Evolutionary conservation across 305 asterid species (phyloP).

Genomic region (Withania somnifera): DNA sequence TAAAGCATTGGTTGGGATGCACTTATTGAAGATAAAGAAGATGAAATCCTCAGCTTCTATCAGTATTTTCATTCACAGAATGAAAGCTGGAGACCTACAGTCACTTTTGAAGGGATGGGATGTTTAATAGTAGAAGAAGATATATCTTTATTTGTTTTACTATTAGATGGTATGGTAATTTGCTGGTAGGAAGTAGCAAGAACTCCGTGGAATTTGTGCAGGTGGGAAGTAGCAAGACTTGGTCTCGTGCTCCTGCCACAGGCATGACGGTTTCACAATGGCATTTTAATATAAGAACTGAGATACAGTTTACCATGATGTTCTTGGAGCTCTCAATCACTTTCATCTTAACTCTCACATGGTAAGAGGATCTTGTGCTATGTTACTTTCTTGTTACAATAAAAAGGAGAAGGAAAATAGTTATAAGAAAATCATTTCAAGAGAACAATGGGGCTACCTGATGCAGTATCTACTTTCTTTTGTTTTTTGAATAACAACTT

Average conservation of each 20-base stretch:
- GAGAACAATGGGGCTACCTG: constrained; percentile 29
- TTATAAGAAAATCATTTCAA: background rate
- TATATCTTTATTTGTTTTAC: background rate
- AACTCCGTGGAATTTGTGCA: no score
- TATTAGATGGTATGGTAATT: background rate
- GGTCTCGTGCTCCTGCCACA: no score
- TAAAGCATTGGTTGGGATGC: background rate
- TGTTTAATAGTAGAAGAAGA: background rate
- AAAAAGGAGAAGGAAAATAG: background rate
- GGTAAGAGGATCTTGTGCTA: background rate
- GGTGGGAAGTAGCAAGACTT: no score
- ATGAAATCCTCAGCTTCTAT: background rate
- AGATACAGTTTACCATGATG: background rate
- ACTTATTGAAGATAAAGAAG: background rate
- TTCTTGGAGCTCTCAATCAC: background rate
- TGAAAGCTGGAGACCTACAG: background rate
- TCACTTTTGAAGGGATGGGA: background rate
- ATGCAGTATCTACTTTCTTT: constrained; percentile 7
- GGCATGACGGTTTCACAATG: background rate
- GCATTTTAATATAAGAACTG: background rate
- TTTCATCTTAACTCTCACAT: background rate
- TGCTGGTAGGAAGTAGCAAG: no score
- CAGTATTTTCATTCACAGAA: background rate
- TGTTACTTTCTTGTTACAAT: background rate
- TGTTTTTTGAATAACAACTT: constrained; percentile 31